Base-by-base conservation (phyloP, 108 stramenopile species). In the Skeletonema tropicum region DNA sequence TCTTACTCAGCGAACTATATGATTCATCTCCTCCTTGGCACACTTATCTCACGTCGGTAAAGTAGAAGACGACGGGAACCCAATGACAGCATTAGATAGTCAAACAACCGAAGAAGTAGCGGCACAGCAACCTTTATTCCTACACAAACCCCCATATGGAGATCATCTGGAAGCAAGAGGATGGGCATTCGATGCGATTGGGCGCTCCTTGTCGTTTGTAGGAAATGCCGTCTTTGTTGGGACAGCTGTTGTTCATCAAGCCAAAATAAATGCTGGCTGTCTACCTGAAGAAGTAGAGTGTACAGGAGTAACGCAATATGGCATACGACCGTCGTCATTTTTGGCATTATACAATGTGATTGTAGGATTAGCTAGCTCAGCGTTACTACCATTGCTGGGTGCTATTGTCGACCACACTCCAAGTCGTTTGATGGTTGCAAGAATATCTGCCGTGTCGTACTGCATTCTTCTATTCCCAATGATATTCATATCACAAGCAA, bases 331-430 rank as follows among this genome's bases (percentile, higher is more conserved):
- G n/a, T 86, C 88, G 0, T 90, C 89, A 15, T 65, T 94, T n/a
- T 74, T 94, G 66, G 83, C 89, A 31, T 68, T 77, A 6, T 88
- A 89, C 70, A 75, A 84, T n/a, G 76, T 83, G 45, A 71, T 94
- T 48, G 77, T 89, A n/a, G 89, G 90, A 3, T 60, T 92, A 1
- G 55, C 76, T 14, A 77, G 85, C 3, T 78, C 89, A 4, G 55
- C 70, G 3, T 48, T 79, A 21, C 76, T 91, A 74, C 92, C 92
- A 0, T 58, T 90, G 57, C 71, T 90, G 26, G 93, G 93, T 3
- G 88, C 93, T 23, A 73, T 94, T 48, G 77, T 94, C 12, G 93
- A 94, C 71, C 87, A 92, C 73, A 91, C 93, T 11, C 48, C 66
- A 10, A 68, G 86, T 57, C 77, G 93, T 67, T 58, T 77, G 42